Conservation (phyloP, 805 yeast genomes). For the Barnettozyma botsteinii region DNA sequence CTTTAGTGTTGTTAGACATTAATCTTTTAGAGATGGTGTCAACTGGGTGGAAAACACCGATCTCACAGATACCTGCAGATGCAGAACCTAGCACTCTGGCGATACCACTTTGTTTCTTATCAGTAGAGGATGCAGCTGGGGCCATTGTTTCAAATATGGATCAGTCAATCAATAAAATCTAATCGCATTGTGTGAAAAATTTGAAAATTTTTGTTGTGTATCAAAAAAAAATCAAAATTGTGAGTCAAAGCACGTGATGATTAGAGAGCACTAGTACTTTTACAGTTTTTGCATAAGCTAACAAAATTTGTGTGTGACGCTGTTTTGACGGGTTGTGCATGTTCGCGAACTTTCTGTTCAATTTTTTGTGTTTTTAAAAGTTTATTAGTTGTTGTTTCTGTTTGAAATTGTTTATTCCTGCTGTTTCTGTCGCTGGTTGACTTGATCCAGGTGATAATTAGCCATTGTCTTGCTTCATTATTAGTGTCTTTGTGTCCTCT, state of each 20-base stretch:
- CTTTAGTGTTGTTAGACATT: constrained; percentile 74
- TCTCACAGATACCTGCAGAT: constrained; percentile 94
- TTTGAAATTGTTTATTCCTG: too few relatives aligned
- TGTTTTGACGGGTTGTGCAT: too few relatives aligned
- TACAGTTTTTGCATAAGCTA: neutral
- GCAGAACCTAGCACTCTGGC: constrained; percentile 97
- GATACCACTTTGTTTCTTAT: constrained; percentile 79
- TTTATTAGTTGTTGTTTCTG: too few relatives aligned
- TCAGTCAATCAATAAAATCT: too few relatives aligned
- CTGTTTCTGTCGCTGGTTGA: too few relatives aligned
- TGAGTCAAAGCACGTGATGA: neutral
- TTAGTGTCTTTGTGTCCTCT: too few relatives aligned
- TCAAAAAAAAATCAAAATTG: neutral
- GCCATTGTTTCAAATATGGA: constrained; percentile 16
- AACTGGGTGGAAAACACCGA: constrained; percentile 96
- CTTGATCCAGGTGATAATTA: too few relatives aligned
- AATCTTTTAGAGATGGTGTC: constrained; percentile 96
- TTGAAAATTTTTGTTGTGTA: neutral
- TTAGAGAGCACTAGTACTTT: neutral
- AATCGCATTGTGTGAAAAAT: neutral
- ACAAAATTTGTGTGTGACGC: too few relatives aligned
- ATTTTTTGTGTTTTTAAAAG: too few relatives aligned
- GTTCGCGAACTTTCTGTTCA: too few relatives aligned
- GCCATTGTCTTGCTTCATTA: too few relatives aligned
- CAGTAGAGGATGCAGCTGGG: constrained; percentile 36